Evolutionary conservation across 1,284 basidiomycete genomes (phyloP).

Genomic region (Cystobasidiaceae sp.): DNA sequence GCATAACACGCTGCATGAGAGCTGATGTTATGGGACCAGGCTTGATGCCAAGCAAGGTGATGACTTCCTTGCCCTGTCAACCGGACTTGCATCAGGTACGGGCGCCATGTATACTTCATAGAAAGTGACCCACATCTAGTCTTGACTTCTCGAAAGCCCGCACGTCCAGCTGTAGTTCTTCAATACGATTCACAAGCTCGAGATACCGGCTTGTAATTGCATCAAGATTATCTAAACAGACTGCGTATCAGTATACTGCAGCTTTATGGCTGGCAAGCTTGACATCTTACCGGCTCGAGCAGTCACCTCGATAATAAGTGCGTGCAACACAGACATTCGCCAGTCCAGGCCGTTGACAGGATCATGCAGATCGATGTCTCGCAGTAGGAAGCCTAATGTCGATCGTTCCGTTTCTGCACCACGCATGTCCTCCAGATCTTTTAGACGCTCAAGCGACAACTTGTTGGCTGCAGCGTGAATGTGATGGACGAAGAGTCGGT

Average conservation of each 20-base stretch:
- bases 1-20: conserved; percentile 61
- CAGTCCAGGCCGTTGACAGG: conserved; percentile 60
- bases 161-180: conserved; percentile 58
- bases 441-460: background rate
- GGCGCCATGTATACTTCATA: background rate
- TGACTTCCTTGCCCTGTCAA: conserved; percentile 65
- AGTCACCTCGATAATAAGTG: conserved; percentile 11
- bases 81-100: background rate
- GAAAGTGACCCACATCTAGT: conserved; percentile 60
- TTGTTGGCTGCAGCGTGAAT: background rate
- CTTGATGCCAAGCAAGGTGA: conserved; percentile 55
- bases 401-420: background rate
- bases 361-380: conserved; percentile 64
- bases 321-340: conserved; percentile 59
- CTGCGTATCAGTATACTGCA: background rate
- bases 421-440: background rate
- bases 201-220: conserved; percentile 54
- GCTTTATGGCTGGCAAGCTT: background rate
- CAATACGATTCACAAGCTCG: conserved; percentile 57
- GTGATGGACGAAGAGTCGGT: conserved; percentile 10
- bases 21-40: conserved; percentile 63
- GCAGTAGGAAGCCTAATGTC: conserved; percentile 57
- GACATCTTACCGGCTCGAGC: background rate
- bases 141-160: conserved; percentile 63
- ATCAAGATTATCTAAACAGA: conserved; percentile 13